Evolutionary conservation across 106 monocot species (phyloP).

Genomic region (Dendrobium catenatum): DNA sequence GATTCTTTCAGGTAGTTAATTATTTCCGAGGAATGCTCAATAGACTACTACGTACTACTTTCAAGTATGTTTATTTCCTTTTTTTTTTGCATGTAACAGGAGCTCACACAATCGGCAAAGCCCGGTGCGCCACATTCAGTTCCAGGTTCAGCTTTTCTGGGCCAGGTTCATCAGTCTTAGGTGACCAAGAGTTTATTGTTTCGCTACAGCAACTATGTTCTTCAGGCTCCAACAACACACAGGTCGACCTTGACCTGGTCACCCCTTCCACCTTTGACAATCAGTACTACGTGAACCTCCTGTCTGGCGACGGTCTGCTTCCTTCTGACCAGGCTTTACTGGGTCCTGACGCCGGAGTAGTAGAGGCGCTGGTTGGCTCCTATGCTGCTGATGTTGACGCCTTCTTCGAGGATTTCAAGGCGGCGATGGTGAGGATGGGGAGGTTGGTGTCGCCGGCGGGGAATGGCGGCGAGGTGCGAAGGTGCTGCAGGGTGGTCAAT

Average conservation of each 20-base stretch:
- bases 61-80: not conserved
- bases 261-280: slow-evolving; percentile 89
- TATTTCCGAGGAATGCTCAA: not conserved
- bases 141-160: slow-evolving; percentile 31
- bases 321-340: slow-evolving; percentile 60
- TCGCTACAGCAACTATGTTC: slow-evolving; percentile 76
- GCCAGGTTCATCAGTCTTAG: not conserved
- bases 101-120: slow-evolving; percentile 87
- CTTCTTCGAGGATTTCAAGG: slow-evolving; percentile 74
- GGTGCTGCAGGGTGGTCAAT: slow-evolving; percentile 64
- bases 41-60: not conserved
- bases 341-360: slow-evolving; percentile 10
- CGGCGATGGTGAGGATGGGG: slow-evolving; percentile 77
- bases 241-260: slow-evolving; percentile 57
- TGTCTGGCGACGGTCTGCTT: slow-evolving; percentile 68
- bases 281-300: slow-evolving; percentile 82
- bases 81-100: slow-evolving; percentile 23
- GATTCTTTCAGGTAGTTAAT: slow-evolving; percentile 63
- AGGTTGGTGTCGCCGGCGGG: slow-evolving; percentile 32
- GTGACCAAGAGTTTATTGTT: slow-evolving; percentile 38
- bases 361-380: slow-evolving; percentile 32
- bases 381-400: slow-evolving; percentile 38
- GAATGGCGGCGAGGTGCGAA: slow-evolving; percentile 42
- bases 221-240: slow-evolving; percentile 31
- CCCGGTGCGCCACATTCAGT: slow-evolving; percentile 64